Base-by-base conservation (phyloP, 805 yeast species). In the Candida sonorensis region DNA sequence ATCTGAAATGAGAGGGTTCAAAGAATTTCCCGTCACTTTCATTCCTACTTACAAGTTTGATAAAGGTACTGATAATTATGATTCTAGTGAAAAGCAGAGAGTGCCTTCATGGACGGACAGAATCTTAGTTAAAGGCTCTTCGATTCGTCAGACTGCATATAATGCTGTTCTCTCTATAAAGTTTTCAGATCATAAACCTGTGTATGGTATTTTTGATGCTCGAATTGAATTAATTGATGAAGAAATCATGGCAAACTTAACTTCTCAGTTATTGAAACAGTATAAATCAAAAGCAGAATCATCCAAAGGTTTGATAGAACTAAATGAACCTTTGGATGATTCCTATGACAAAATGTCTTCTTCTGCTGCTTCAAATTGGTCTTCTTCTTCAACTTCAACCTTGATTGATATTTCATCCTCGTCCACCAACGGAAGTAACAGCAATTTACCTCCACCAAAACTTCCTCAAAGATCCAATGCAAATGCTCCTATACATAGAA, bases 31-130 rank as follows among this genome's bases (percentile, higher is more conserved):
- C 17, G 72, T 90, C 34, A 73, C 64, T 27, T 90, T 92, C 53
- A 67, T 73, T 23, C 98, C 97, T 8, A 92, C 98, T 1, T 90
- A 90, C 61, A 90, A 90, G 52, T 90, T 75, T 57, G 95, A 90
- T 53, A 80, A 81, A 40, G 92, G 90, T 4, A 80, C 95, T 0
- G 68, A 73, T 30, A 62, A 56, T 13, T 92, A 88, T 53, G 97
- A 90, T 54, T 68, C 94, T 2, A 81, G 94, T 9, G 98, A 90
- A 45, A 90, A 90, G 53, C 90, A 81, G 41, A 69, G 98, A 46
- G 78, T 84, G 4, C 98, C 98, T 1, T 81, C 96, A 0, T 90
- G 97, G 97, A 90, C 97, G 0, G 98, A 90, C 56, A 66, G 98
- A 49, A 80, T 85, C 34, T 61, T 90, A 29, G 79, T 68, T 47